phyloP scores from a whole-genome alignment of 2,329 filamentous ascomycete genomes.

The Blastomyces emzantsi region DNA sequence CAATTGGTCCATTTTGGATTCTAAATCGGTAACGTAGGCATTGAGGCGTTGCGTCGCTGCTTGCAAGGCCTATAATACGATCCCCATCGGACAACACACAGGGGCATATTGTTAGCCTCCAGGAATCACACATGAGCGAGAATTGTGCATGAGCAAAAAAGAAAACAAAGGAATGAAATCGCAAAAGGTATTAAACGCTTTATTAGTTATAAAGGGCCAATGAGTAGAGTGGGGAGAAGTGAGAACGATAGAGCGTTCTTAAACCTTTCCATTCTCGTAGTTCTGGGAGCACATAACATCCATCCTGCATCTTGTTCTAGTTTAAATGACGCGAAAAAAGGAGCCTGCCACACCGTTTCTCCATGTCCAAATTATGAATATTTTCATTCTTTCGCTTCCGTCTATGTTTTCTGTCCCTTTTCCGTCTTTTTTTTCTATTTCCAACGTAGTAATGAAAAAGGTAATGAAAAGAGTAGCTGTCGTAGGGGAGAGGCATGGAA shows the following conservation, averaged over 20 bases:
- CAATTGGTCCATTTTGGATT: conserved; percentile 63
- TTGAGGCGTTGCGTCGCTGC: conserved; percentile 77
- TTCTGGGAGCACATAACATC: neutral
- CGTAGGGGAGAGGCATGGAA: neutral
- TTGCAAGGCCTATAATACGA: conserved; percentile 61
- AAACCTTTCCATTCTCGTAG: neutral
- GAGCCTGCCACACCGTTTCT: neutral
- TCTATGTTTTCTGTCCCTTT: neutral
- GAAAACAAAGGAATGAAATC: neutral
- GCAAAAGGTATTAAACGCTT: neutral
- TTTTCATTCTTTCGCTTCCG: neutral
- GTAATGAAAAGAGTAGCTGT: neutral
- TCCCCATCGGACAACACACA: conserved; percentile 12
- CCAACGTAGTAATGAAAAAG: neutral
- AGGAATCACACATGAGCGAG: neutral
- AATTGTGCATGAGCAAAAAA: neutral
- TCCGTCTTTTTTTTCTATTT: neutral
- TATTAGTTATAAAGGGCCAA: neutral
- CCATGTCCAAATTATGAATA: neutral
- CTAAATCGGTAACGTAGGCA: conserved; percentile 70
- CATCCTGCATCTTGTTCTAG: neutral
- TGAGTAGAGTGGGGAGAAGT: neutral
- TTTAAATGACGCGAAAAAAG: neutral
- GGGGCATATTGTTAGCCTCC: conserved; percentile 11
- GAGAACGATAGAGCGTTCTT: neutral